These are phyloP conservation scores for Myrica gale DNA, from an alignment of 306 rosid genomes.

Conservation along the genomic window DNA sequence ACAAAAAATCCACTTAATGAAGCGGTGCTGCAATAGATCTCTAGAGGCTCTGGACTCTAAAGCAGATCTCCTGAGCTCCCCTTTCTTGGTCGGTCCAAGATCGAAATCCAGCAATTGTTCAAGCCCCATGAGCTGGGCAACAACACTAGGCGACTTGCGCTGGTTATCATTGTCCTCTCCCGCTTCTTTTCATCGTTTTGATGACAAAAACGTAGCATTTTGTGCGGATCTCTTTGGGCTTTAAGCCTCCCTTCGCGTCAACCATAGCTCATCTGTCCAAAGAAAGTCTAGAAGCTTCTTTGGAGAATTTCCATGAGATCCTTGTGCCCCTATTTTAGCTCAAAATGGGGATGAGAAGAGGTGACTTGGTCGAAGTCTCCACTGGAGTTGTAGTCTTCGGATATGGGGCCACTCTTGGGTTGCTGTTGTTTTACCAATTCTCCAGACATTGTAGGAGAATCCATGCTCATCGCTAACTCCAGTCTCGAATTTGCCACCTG, in stretches of 20 bases:
- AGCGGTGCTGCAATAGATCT: constrained; percentile 62
- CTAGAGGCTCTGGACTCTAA: constrained; percentile 80
- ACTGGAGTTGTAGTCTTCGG: constrained; percentile 23
- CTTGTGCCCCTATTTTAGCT: constrained; percentile 76
- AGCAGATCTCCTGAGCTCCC: constrained; percentile 80
- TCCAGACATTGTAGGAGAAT: constrained; percentile 26
- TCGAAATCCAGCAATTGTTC: constrained; percentile 56
- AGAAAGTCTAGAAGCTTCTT: constrained; percentile 89
- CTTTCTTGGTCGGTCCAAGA: constrained; percentile 45
- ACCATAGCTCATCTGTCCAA: constrained; percentile 83
- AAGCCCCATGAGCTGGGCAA: constrained; percentile 88
- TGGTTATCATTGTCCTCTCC: constrained; percentile 48
- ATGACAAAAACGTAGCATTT: constrained; percentile 37
- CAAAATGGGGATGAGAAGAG: constrained; percentile 61
- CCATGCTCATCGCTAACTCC: constrained; percentile 31
- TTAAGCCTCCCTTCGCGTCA: constrained; percentile 72
- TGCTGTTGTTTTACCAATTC: constrained; percentile 36
- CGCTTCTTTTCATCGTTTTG: constrained; percentile 32
- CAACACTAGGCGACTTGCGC: constrained; percentile 81
- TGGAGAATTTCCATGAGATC: constrained; percentile 77
- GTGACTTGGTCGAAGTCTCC: constrained; percentile 24
- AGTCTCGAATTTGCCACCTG: constrained; percentile 36
- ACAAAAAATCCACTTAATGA: constrained; percentile 2
- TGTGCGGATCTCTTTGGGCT: constrained; percentile 63
- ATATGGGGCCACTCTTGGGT: constrained; percentile 36